Evolutionary conservation across 768 basidiomycete genomes (phyloP), one percentile per base, ranked within the genome.

Genomic region (Amyloporia xantha): DNA sequence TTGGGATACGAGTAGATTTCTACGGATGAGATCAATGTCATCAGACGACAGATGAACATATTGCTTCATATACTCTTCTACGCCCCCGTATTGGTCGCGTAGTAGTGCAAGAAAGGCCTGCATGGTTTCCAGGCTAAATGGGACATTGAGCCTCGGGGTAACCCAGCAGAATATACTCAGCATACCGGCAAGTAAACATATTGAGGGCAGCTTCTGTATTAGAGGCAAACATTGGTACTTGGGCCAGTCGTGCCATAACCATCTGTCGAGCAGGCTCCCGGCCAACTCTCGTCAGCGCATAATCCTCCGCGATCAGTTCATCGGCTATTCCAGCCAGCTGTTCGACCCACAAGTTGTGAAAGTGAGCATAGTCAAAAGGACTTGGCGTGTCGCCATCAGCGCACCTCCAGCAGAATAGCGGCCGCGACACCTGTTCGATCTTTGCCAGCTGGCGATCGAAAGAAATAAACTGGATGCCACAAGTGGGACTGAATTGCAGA

Each of bases 381-480:
- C n/a, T n/a, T n/a, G n/a, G n/a, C n/a, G n/a, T n/a, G n/a, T n/a
- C n/a, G n/a, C n/a, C n/a, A 15, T 9, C 17, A 15, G 40, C 65
- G 25, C 59, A 88, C 87, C 65, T 81, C 80, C 21, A 91, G 68
- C 11, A 90, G 58, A 25, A 91, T 71, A 5, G 87, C 87, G 12
- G 86, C 84, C 30, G 84, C 65, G 20, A 91, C 68, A 13, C 87
- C 89, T 1, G 89, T 91, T 56, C 89, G 70, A 66, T 91, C 88
- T 63, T 91, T 91, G 2, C 89, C 89, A 23, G 86, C 89, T 77
- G 23, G 12, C 30, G 4, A 41, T 13, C n/a, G n/a, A n/a, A 25
- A 41, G n/a, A 17, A 20, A n/a, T 41, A 12, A 41, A 25, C 20
- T 17, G 12, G n/a, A n/a, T n/a, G n/a, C n/a, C n/a, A 4, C 4